These are phyloP conservation scores for Plasmodium fragile DNA, from an alignment of 169 alveolate genomes.

Conservation along the genomic window DNA sequence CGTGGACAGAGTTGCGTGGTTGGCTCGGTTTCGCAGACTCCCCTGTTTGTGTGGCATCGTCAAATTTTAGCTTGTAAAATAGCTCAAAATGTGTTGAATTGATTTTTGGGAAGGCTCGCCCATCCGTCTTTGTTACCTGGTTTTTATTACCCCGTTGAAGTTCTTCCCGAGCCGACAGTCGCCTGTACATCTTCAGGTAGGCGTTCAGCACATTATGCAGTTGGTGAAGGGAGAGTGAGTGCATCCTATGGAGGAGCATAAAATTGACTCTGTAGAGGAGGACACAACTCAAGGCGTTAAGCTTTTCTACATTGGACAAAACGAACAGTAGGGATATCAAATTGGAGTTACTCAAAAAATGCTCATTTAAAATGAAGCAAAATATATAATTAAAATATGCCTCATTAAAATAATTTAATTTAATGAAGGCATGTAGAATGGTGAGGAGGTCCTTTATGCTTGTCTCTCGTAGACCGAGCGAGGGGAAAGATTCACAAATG, in stretches of 20 bases:
- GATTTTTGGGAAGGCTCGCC: background rate
- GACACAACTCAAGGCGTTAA: background rate
- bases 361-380: background rate
- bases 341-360: background rate
- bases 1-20: background rate
- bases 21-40: background rate
- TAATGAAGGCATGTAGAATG: constrained; percentile 7
- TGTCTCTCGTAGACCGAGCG: background rate
- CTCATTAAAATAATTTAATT: constrained; percentile 37
- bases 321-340: constrained; percentile 11
- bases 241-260: constrained; percentile 28
- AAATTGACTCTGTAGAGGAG: constrained; percentile 37
- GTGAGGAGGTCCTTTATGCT: constrained; percentile 3
- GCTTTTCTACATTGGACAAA: background rate
- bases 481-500: background rate
- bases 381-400: constrained; percentile 6
- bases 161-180: background rate
- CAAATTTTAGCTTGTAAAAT: constrained; percentile 29
- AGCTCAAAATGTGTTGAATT: background rate
- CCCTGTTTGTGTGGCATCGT: background rate
- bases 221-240: constrained; percentile 31
- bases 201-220: constrained; percentile 27
- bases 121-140: background rate
- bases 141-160: too few relatives aligned
- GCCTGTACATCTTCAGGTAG: constrained; percentile 11